Percentiles rank a stretch among this genome's conserved stretches.
phyloP scores from a whole-genome alignment of 2,329 filamentous ascomycete species.

The Bretziella fagacearum region DNA sequence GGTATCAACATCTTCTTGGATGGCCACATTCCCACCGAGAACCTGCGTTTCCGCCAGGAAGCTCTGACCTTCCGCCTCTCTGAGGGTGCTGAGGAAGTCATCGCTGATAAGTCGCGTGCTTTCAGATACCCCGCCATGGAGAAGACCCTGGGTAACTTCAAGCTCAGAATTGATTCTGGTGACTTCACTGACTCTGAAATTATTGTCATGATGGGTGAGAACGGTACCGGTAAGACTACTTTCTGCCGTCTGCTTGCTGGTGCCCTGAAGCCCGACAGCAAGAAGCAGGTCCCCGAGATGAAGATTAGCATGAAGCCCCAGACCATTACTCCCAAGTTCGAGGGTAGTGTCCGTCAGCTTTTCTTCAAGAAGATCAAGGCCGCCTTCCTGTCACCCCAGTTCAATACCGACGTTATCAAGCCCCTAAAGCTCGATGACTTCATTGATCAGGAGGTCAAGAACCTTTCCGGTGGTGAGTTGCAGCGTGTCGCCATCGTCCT shows the following conservation, averaged over 20 bases:
- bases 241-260: constrained; percentile 95
- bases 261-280: constrained; percentile 75
- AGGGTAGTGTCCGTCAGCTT: constrained; percentile 87
- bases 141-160: constrained; percentile 83
- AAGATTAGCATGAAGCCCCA: constrained; percentile 99
- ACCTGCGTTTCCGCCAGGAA: constrained; percentile 94
- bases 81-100: constrained; percentile 76
- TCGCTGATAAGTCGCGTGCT: constrained; percentile 65
- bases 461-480: constrained; percentile 96
- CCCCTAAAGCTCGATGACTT: constrained; percentile 98
- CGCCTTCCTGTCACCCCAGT: constrained; percentile 88
- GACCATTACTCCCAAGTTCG: constrained; percentile 97
- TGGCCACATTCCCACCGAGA: constrained; percentile 94
- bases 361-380: constrained; percentile 99
- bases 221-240: constrained; percentile 97
- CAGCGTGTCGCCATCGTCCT: constrained; percentile 97
- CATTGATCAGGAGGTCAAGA: constrained; percentile 98
- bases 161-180: constrained; percentile 63
- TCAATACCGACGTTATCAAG: constrained; percentile 99
- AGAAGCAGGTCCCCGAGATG: constrained; percentile 69
- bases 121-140: constrained; percentile 83
- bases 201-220: constrained; percentile 99
- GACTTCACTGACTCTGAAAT: constrained; percentile 97
- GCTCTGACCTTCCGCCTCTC: constrained; percentile 89
- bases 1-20: constrained; percentile 99